A percentile compares a stretch with the other conserved stretches of the same genome.
Evolutionary conservation across 1,284 basidiomycete species (phyloP).

Genomic region (Trametes hirsuta): DNA sequence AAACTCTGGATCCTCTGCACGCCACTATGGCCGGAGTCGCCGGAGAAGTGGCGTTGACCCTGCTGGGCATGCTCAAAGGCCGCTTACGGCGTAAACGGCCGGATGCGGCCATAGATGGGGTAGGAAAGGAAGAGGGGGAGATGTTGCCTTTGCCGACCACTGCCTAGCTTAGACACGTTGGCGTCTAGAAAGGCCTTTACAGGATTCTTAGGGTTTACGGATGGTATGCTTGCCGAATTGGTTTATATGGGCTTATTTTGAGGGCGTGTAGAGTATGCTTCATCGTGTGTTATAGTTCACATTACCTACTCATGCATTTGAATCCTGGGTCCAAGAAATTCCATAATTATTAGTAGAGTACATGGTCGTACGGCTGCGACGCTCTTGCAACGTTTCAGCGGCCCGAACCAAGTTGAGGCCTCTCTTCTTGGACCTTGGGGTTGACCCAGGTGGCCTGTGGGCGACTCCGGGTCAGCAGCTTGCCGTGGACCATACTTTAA

Average conservation of each 20-base stretch:
- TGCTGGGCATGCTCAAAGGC: not conserved
- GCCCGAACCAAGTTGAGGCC: not conserved
- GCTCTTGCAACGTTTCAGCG: not conserved
- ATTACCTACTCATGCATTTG: too few relatives aligned
- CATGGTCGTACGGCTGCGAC: not conserved
- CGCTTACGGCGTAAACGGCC: not conserved
- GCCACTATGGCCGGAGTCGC: constrained; percentile 4
- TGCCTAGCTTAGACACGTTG: not conserved
- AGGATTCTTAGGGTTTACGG: too few relatives aligned
- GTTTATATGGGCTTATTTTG: too few relatives aligned
- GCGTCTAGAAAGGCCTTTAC: too few relatives aligned
- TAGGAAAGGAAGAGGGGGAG: not conserved
- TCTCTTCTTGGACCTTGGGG: constrained; percentile 17
- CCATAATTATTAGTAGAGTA: too few relatives aligned
- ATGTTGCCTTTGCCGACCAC: not conserved
- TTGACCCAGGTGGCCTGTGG: constrained; percentile 30
- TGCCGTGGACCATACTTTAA: not conserved
- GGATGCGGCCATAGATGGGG: not conserved
- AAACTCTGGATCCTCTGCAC: constrained; percentile 6
- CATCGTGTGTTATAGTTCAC: too few relatives aligned
- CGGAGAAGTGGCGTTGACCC: constrained; percentile 8
- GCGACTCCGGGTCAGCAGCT: too few relatives aligned
- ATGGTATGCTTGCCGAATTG: too few relatives aligned
- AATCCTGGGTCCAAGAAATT: too few relatives aligned
- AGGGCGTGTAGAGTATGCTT: too few relatives aligned